Evolutionary conservation across 371 early-diverging fungal genomes (phyloP).

Genomic region (Mortierella sp.): DNA sequence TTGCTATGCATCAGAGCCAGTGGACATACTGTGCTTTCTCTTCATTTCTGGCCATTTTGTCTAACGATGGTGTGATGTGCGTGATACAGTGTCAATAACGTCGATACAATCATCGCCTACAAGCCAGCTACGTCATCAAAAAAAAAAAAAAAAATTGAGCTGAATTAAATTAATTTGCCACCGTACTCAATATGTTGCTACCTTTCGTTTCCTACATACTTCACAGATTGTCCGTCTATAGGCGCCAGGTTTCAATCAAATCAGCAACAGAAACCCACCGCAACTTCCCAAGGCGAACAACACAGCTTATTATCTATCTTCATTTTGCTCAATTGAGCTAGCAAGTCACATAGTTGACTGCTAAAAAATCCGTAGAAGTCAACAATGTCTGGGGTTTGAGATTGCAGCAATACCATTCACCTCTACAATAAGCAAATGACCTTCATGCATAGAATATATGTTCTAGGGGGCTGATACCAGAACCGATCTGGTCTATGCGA

Average conservation of each 20-base stretch:
- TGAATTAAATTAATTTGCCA: neutral
- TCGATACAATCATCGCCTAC: neutral
- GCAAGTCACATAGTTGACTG: neutral
- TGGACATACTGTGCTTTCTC: constrained; percentile 91
- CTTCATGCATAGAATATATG: neutral
- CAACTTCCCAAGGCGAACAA: neutral
- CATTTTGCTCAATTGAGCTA: neutral
- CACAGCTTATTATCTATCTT: too few relatives aligned
- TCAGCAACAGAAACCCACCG: neutral
- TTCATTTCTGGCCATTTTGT: constrained; percentile 90
- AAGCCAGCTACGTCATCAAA: neutral
- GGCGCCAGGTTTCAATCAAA: too few relatives aligned
- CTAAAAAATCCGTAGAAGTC: neutral
- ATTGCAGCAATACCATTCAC: neutral
- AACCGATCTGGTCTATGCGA: neutral
- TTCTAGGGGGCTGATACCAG: neutral
- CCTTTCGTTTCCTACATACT: neutral
- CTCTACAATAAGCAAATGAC: neutral
- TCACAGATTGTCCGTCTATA: too few relatives aligned
- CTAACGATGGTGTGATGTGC: constrained; percentile 2
- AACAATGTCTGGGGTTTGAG: neutral
- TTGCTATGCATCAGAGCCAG: neutral
- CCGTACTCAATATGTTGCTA: neutral
- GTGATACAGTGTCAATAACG: neutral
- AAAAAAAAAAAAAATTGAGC: neutral